Percentiles rank a stretch among this genome's conserved stretches.
Conservation (phyloP, 805 yeast genomes). For the Candida awuae region DNA sequence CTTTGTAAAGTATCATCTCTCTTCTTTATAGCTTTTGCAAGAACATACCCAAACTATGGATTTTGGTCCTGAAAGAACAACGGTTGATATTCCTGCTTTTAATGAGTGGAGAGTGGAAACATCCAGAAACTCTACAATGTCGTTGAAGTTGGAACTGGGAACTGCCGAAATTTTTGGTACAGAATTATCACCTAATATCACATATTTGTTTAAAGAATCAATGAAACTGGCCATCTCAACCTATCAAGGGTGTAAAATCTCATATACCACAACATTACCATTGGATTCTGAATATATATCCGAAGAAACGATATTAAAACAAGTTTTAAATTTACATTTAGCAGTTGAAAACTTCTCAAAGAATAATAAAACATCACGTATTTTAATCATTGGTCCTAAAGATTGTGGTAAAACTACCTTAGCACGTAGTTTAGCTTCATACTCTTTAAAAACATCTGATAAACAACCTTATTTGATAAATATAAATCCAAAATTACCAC, state of each 20-base stretch:
- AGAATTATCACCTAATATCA: constrained; percentile 69
- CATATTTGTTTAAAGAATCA: constrained; percentile 46
- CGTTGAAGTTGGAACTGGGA: constrained; percentile 42
- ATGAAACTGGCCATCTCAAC: constrained; percentile 49
- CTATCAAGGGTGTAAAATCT: constrained; percentile 57
- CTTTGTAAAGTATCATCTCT: too few species aligned
- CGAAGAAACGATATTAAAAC: constrained; percentile 47
- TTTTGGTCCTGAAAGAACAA: constrained; percentile 5
- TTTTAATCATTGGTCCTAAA: constrained; percentile 64
- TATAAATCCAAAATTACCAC: constrained; percentile 58
- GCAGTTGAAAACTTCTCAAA: constrained; percentile 51
- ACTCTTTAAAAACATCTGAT: constrained; percentile 55
- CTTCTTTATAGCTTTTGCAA: too few species aligned
- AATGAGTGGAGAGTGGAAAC: constrained; percentile 7
- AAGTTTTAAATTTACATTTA: constrained; percentile 65
- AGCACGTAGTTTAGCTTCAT: constrained; percentile 59
- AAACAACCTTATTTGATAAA: constrained; percentile 66
- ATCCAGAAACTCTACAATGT: neutral
- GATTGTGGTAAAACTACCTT: constrained; percentile 76
- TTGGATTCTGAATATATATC: constrained; percentile 50
- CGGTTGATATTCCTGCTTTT: constrained; percentile 18
- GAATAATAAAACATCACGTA: constrained; percentile 36
- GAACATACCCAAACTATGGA: constrained; percentile 3
- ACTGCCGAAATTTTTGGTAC: constrained; percentile 89
- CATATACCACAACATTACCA: constrained; percentile 38